Evolutionary conservation across 805 yeast species (phyloP).

Genomic region (Myxozyma melibiosi): DNA sequence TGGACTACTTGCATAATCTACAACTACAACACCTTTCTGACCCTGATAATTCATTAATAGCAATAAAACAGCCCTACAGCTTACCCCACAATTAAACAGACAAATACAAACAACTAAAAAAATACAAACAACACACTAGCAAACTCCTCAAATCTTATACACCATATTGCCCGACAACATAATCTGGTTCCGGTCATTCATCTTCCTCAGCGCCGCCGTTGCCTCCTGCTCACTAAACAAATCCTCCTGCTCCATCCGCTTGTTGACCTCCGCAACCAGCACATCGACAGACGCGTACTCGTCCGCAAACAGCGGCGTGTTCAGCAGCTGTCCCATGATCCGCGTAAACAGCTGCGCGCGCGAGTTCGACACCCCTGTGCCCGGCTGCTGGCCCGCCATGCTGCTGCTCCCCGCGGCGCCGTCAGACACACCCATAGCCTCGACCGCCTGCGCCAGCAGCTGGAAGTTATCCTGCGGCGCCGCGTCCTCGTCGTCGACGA

Average conservation of each 20-base stretch:
- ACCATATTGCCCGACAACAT: constrained; percentile 43
- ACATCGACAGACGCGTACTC: constrained; percentile 47
- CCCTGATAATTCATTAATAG: no score
- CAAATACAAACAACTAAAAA: neutral
- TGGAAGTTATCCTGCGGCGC: constrained; percentile 20
- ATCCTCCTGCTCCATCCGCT: constrained; percentile 47
- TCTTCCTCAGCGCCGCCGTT: constrained; percentile 42
- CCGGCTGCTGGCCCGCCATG: constrained; percentile 32
- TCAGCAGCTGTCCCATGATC: constrained; percentile 52
- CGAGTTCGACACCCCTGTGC: constrained; percentile 52
- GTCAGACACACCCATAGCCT: constrained; percentile 35
- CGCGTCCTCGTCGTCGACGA: constrained; percentile 6
- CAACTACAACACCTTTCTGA: no score
- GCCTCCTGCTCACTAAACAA: constrained; percentile 44
- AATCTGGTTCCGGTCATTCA: constrained; percentile 45
- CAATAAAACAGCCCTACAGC: no score
- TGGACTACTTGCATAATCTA: no score
- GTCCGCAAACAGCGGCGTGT: constrained; percentile 47
- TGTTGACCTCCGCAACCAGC: constrained; percentile 49
- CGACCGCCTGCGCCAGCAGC: constrained; percentile 27
- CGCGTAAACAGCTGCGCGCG: constrained; percentile 53
- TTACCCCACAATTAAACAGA: no score
- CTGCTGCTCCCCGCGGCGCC: constrained; percentile 16
- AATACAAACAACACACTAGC: neutral
- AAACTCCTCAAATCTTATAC: constrained; percentile 37